Evolutionary conservation across 1,139 yeast species (phyloP).

Genomic region (Taphrina populina): DNA sequence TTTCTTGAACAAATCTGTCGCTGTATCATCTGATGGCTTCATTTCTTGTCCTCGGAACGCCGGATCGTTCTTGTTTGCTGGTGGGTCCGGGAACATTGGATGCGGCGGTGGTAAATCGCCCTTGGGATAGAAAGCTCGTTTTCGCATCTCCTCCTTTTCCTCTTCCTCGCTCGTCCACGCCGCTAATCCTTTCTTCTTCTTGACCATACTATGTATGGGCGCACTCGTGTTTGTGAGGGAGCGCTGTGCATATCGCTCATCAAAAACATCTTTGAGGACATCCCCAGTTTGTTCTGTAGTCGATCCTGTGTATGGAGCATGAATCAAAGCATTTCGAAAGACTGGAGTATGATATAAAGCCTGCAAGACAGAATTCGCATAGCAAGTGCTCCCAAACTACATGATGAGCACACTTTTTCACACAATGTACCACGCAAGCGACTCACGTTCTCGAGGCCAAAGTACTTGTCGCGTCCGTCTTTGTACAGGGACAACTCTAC

Average conservation of each 20-base stretch:
- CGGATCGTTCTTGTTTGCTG: slow-evolving; percentile 4
- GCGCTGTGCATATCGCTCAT: slow-evolving; percentile 25
- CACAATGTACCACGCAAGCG: background rate
- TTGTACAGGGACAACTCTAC: slow-evolving; percentile 16
- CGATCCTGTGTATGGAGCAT: slow-evolving; percentile 9
- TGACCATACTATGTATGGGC: slow-evolving; percentile 4
- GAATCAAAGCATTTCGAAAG: slow-evolving; percentile 61
- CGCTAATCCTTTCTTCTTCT: slow-evolving; percentile 29
- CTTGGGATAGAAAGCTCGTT: slow-evolving; percentile 14
- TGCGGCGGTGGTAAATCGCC: slow-evolving; percentile 22
- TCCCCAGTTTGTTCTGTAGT: background rate
- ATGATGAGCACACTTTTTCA: background rate
- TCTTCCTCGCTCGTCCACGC: slow-evolving; percentile 27
- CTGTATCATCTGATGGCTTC: slow-evolving; percentile 33
- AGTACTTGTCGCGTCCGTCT: slow-evolving; percentile 53
- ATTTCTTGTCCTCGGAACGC: slow-evolving; percentile 24
- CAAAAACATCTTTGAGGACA: slow-evolving; percentile 10
- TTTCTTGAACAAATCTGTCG: slow-evolving; percentile 27
- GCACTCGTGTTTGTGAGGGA: slow-evolving; percentile 18
- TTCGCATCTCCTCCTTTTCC: slow-evolving; percentile 24
- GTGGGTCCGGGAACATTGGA: slow-evolving; percentile 26
- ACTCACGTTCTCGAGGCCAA: slow-evolving; percentile 78
- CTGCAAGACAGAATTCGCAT: slow-evolving; percentile 88
- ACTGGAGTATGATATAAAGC: slow-evolving; percentile 73
- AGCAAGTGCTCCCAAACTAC: slow-evolving; percentile 66